A percentile compares a stretch with the other conserved stretches of the same genome.
These are phyloP conservation scores for Pestalotiopsis sp. DNA, from an alignment of 2,329 filamentous ascomycete genomes.

Conservation along the genomic window DNA sequence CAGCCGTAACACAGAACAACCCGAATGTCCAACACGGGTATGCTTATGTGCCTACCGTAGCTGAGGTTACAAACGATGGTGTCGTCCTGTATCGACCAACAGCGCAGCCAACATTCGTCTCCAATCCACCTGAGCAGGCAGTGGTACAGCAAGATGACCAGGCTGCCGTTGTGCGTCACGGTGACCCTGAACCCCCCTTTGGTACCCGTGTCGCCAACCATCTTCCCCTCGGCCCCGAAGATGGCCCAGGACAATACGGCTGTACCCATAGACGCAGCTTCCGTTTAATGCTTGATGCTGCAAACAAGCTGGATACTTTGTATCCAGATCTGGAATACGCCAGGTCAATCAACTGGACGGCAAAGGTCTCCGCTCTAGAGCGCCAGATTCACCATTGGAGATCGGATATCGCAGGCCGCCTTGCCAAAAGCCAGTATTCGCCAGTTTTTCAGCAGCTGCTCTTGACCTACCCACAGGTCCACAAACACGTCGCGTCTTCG, in stretches of 20 bases:
- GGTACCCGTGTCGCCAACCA: not conserved
- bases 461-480: not conserved
- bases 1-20: not conserved
- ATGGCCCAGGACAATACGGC: not conserved
- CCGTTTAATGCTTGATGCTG: not conserved
- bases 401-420: not conserved
- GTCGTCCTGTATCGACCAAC: not conserved
- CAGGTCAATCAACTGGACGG: not conserved
- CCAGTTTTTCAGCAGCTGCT: not conserved
- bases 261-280: not conserved
- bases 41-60: not conserved
- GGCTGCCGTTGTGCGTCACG: not conserved
- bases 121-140: not conserved
- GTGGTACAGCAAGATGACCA: not conserved
- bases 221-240: not conserved
- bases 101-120: not conserved
- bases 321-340: not conserved
- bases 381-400: not conserved
- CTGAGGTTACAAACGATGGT: not conserved
- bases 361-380: not conserved
- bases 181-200: not conserved
- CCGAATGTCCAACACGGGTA: not conserved
- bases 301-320: not conserved
- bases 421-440: not conserved
- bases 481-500: not conserved